Evolutionary conservation across 805 yeast genomes (phyloP), one percentile per base, ranked within the genome.

Genomic region (Kodamaea kaohsiungensis): DNA sequence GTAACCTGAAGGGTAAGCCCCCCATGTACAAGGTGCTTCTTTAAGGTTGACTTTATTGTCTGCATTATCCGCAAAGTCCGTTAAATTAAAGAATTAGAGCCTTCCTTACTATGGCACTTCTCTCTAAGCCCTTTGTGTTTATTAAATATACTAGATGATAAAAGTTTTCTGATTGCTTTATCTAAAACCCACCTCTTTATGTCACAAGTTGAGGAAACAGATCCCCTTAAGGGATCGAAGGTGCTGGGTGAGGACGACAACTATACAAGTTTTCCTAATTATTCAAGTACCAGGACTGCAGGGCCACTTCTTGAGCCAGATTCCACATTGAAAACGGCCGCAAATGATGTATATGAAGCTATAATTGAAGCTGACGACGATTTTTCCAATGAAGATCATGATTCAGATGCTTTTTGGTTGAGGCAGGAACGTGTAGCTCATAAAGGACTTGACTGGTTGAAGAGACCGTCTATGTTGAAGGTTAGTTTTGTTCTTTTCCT

Each of bases 381-480:
- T 7, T 69, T 70, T 16, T 65, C 63, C 16, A 74, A 70, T 50
- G 72, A 69, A 8, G 65, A 62, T 16, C 53, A 57, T 30, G 72
- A 72, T 47, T 80, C 75, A 42, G 84, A 80, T 53, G 71, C 73
- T 7, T 65, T 78, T 6, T 78, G 85, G 79, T 63, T 82, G 13
- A 61, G 80, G 13, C 48, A 52, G 30, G 54, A 79, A 51, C 70
- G 85, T 45, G 22, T 16, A 2, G 42, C 42, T 3, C 48, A 47
- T 27, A 46, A 46, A 35, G 30, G 60, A 2, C 66, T 71, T 38
- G 82, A 82, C 62, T 86, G 89, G 88, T 68, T 78, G 52, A 72
- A 71, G 27, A 71, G 87, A 43, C 92, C 92, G 0, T 78, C 87
- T 2, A 68, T 84, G 7, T 59, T 69, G n/a, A 72, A 82, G 69